Conservation (phyloP, 495 filamentous ascomycete species). For the Daldinia concentrica region DNA sequence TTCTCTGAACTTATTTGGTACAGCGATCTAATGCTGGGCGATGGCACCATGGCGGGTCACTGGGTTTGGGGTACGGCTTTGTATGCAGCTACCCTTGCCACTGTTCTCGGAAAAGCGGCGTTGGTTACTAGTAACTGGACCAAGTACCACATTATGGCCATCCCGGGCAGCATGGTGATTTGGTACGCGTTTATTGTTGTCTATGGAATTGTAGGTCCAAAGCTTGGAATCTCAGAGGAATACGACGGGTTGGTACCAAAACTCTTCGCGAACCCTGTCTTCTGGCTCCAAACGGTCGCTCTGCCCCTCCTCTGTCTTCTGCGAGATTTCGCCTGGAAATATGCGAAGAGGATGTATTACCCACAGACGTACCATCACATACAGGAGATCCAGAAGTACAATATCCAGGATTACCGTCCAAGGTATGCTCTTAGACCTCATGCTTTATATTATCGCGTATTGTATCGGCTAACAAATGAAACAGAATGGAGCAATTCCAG, state of each 20-base stretch:
- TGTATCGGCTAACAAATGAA: constrained; percentile 23
- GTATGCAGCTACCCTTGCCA: constrained; percentile 89
- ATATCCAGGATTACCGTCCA: constrained; percentile 98
- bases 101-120: constrained; percentile 93
- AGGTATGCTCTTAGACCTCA: constrained; percentile 59
- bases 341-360: constrained; percentile 93
- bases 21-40: constrained; percentile 74
- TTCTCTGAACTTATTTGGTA: constrained; percentile 82
- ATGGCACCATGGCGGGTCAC: constrained; percentile 85
- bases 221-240: constrained; percentile 82
- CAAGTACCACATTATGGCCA: constrained; percentile 95
- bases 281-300: constrained; percentile 87
- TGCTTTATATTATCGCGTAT: background rate
- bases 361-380: constrained; percentile 98
- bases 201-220: constrained; percentile 91
- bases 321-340: constrained; percentile 86
- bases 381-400: constrained; percentile 99
- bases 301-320: constrained; percentile 86
- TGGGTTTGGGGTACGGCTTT: constrained; percentile 97
- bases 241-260: constrained; percentile 83
- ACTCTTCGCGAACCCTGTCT: constrained; percentile 82
- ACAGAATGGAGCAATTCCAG: constrained; percentile 99
- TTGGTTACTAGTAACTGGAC: constrained; percentile 98
- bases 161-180: constrained; percentile 89
- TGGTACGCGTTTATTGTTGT: constrained; percentile 91